A percentile compares a stretch with the other conserved stretches of the same genome.
Evolutionary conservation across 2,329 filamentous ascomycete species (phyloP).

Genomic region (Tolypocladium amazonense): DNA sequence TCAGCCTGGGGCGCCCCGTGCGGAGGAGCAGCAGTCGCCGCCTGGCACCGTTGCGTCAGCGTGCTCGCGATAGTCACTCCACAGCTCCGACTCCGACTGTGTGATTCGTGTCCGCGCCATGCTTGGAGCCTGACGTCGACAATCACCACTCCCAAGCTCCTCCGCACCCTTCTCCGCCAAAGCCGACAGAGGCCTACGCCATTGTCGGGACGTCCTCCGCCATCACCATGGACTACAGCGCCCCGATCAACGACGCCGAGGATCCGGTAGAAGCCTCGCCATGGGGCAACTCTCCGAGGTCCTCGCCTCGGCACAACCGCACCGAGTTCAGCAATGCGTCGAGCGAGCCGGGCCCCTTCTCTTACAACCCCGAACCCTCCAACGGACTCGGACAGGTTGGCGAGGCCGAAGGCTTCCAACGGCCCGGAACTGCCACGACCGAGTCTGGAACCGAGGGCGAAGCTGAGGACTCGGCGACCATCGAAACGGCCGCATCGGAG

Average conservation of each 20-base stretch:
- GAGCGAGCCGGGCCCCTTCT: constrained; percentile 32
- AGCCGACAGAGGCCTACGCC: constrained; percentile 5
- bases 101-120: constrained; percentile 1
- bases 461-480: constrained; percentile 21
- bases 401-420: constrained; percentile 28
- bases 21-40: not conserved
- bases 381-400: constrained; percentile 30
- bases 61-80: not conserved
- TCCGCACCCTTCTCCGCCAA: not conserved
- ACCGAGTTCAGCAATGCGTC: constrained; percentile 30
- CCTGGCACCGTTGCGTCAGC: not conserved
- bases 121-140: constrained; percentile 1
- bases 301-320: constrained; percentile 37
- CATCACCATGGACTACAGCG: constrained; percentile 45
- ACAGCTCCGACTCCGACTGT: not conserved
- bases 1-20: not conserved
- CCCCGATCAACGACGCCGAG: constrained; percentile 43
- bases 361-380: constrained; percentile 29
- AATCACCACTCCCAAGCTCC: not conserved
- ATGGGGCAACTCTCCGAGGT: constrained; percentile 43
- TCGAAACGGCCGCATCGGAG: constrained; percentile 4
- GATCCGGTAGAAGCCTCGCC: constrained; percentile 42
- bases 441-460: constrained; percentile 32
- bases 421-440: constrained; percentile 36
- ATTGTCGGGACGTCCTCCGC: constrained; percentile 7